These are phyloP conservation scores for Pneumocystis jirovecii DNA, from an alignment of 1,139 yeast species.

Conservation along the genomic window DNA sequence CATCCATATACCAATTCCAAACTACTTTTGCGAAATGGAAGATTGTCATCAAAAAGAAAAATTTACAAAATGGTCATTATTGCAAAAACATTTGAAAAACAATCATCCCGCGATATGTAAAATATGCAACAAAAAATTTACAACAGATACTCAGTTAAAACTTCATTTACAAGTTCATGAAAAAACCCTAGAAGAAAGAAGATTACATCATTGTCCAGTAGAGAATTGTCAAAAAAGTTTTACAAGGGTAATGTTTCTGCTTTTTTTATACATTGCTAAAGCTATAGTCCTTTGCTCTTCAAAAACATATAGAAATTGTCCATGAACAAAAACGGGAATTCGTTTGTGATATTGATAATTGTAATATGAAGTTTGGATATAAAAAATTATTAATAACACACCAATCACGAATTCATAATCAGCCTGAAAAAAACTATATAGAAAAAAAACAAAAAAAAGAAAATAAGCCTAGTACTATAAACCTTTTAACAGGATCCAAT, in stretches of 20 bases:
- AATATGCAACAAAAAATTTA: conserved; percentile 57
- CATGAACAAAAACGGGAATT: conserved; percentile 16
- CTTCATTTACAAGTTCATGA: conserved; percentile 56
- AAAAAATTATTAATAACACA: conserved; percentile 15
- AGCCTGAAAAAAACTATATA: not conserved
- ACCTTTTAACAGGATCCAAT: conserved; percentile 26
- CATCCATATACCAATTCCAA: conserved; percentile 18
- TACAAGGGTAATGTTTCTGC: conserved; percentile 11
- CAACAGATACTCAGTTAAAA: conserved; percentile 52
- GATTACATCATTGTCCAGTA: conserved; percentile 39
- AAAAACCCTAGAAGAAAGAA: conserved; percentile 35
- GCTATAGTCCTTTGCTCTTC: conserved; percentile 5
- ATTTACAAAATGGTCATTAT: conserved; percentile 63
- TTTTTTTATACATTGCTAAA: not conserved
- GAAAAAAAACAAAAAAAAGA: conserved; percentile 10
- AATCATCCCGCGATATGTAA: conserved; percentile 60
- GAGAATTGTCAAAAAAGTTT: conserved; percentile 27
- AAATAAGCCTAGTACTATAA: conserved; percentile 19
- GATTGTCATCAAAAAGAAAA: conserved; percentile 37
- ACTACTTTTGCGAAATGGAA: conserved; percentile 18
- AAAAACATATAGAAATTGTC: conserved; percentile 14
- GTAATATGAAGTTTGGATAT: conserved; percentile 17
- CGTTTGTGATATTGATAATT: conserved; percentile 12
- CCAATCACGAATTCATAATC: conserved; percentile 10
- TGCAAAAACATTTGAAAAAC: conserved; percentile 55